Conservation (phyloP, 352 stramenopile species). For the Phytophthora pinifolia region DNA sequence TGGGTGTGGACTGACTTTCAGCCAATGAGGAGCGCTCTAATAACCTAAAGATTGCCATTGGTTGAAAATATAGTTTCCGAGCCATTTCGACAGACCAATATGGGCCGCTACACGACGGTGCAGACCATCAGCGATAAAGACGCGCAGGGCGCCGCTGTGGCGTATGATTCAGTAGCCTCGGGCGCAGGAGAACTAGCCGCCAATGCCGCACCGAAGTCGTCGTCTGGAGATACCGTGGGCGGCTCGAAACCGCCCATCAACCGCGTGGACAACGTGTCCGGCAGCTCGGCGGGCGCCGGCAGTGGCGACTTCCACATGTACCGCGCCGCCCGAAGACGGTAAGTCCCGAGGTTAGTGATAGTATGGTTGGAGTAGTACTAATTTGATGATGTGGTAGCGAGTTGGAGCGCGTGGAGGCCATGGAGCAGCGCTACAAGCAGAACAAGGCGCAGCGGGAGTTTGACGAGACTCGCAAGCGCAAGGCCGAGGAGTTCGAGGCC, state of each 20-base stretch:
- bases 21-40: no score
- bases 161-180: constrained; percentile 31
- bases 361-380: not conserved
- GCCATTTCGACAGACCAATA: constrained; percentile 3
- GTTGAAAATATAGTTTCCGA: no score
- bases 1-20: no score
- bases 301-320: constrained; percentile 98
- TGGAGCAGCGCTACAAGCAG: constrained; percentile 85
- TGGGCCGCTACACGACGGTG: constrained; percentile 82
- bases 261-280: constrained; percentile 95
- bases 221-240: no score
- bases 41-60: no score
- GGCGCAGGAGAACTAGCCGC: not conserved
- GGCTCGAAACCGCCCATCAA: constrained; percentile 45
- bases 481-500: constrained; percentile 66
- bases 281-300: constrained; percentile 92
- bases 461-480: constrained; percentile 62
- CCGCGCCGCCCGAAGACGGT: constrained; percentile 88
- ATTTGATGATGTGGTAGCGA: constrained; percentile 50
- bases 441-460: constrained; percentile 67
- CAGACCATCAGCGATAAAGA: constrained; percentile 87
- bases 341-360: not conserved
- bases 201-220: no score
- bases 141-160: constrained; percentile 65
- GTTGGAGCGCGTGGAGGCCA: constrained; percentile 88